A percentile compares a stretch with the other conserved stretches of the same genome.
Conservation (phyloP, 176 grass and related monocot genomes). For the Carex pumila region DNA sequence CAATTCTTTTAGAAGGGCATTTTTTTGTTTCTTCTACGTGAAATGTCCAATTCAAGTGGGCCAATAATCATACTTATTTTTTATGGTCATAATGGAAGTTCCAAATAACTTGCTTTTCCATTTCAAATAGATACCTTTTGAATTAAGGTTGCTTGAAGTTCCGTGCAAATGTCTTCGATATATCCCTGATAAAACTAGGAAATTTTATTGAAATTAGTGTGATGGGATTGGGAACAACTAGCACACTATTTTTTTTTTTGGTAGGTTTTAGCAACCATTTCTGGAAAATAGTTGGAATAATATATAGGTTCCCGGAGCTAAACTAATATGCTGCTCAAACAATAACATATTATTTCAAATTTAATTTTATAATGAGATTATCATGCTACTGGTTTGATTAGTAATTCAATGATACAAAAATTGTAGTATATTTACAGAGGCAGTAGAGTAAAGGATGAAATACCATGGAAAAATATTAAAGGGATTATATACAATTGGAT, state of each 20-base stretch:
- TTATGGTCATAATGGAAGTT: not conserved
- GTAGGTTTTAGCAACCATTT: not conserved
- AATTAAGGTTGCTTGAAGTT: not conserved
- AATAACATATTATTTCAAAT: not conserved
- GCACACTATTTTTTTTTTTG: not conserved
- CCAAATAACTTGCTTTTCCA: not conserved
- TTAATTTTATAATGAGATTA: not conserved
- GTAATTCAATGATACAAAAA: too few relatives aligned
- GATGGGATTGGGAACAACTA: not conserved
- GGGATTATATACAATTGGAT: not conserved
- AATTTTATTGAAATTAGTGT: not conserved
- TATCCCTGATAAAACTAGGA: not conserved
- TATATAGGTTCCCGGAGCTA: not conserved
- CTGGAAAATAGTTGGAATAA: not conserved
- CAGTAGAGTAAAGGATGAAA: not conserved
- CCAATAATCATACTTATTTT: not conserved
- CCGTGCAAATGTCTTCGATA: not conserved
- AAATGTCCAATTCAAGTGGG: not conserved
- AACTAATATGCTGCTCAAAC: not conserved
- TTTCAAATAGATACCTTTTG: not conserved
- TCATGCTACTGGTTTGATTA: not conserved
- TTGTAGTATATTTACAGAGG: not conserved
- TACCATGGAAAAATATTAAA: not conserved
- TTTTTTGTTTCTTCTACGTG: conserved; percentile 13
- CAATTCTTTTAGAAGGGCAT: conserved; percentile 14